Base-by-base conservation (phyloP, 192 early-diverging fungal species). In the Dispira simplex region DNA sequence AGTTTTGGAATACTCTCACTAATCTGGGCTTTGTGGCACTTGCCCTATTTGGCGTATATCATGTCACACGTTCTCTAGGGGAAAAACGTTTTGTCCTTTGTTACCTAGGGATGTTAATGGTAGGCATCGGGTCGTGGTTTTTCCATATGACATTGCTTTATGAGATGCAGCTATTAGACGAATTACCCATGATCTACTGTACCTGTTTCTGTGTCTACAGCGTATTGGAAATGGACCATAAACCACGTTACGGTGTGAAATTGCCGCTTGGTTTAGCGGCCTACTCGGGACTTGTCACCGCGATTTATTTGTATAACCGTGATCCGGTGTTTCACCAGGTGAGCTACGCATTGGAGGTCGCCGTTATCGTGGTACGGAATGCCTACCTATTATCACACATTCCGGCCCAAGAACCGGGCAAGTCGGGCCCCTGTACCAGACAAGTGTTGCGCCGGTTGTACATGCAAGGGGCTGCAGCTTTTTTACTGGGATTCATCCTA, bases 81-180 rank as follows among this genome's bases (percentile, higher is more conserved):
- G 82, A 82, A 62, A 67, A 56, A 45, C 75, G 86, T 23, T 79
- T 81, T 59, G 73, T 79, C 46, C 16, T 83, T 21, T 81, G 75
- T 67, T 80, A 86, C 68, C 44, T 76, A 11, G 80, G 71, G 12
- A 74, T 90, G 57, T 65, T 82, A 16, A 48, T 86, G 8, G 77
- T 92, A 56, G 88, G 88, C 25, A 67, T 83, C 45, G 87, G 89
- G 44, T 84, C 82, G 39, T 88, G 85, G 74, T 69, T 78, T 25
- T 88, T 89, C 75, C 90, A 90, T 69, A 86, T 82, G 75, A 88
- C 90, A 8, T 70, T 92, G 44, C 69, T 75, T 56, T 87, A 81
- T 63, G 70, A 78, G 66, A 79, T 81, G 78, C 88, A 90, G 68
- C 76, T 90, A 53, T 68, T 81, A 62, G 90, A 91, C 71, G 90